phyloP scores from a whole-genome alignment of 176 grass and related monocot genomes.

The Secale cereale region DNA sequence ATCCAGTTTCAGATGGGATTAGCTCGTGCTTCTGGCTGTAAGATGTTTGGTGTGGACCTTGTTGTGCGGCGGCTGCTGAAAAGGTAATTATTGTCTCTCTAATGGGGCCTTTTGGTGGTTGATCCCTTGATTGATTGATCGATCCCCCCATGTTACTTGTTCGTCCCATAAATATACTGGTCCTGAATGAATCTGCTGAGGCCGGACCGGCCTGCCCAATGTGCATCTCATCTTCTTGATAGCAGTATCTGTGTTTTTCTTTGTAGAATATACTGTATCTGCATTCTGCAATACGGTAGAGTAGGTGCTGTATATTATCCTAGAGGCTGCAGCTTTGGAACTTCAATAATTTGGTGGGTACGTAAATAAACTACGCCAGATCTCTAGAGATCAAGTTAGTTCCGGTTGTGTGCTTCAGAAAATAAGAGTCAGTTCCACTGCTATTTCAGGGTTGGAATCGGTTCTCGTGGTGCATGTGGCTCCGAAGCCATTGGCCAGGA shows the following conservation, averaged over 20 bases:
- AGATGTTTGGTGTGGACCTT: not conserved
- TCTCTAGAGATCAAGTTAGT: not conserved
- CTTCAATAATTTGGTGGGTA: not conserved
- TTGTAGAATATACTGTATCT: too few species aligned
- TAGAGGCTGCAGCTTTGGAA: not conserved
- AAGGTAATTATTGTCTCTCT: conserved; percentile 19
- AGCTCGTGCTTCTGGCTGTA: not conserved
- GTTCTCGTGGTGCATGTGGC: conserved; percentile 24
- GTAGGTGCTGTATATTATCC: not conserved
- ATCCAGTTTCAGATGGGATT: not conserved
- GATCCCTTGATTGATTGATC: conserved; percentile 25
- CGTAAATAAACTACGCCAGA: not conserved
- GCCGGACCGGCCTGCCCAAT: not conserved
- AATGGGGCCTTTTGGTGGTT: conserved; percentile 41
- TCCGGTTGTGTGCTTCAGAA: not conserved
- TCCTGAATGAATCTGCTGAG: conserved; percentile 30
- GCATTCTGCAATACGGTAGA: not conserved
- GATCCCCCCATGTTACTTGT: conserved; percentile 28
- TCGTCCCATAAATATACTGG: conserved; percentile 13
- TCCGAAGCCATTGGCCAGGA: conserved; percentile 8
- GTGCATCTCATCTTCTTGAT: not conserved
- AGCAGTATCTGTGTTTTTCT: not conserved
- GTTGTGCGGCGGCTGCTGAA: not conserved
- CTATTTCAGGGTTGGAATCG: not conserved
- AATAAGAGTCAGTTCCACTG: too few species aligned